Evolutionary conservation across 495 filamentous ascomycete species (phyloP).

Genomic region (Penicillium diatomitis): DNA sequence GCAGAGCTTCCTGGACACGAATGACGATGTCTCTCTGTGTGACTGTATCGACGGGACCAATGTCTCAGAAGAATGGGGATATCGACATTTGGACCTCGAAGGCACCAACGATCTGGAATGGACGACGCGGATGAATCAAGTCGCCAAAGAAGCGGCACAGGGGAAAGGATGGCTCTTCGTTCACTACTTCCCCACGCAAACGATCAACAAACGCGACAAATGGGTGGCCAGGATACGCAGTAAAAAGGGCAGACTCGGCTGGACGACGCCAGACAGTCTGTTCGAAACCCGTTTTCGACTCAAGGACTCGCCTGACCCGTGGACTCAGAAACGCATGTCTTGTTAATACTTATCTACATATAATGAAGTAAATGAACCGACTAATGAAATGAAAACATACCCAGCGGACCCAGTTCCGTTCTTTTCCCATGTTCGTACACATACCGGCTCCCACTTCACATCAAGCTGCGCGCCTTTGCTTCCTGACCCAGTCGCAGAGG

Average conservation of each 20-base stretch:
- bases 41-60: slow-evolving; percentile 31
- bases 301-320: slow-evolving; percentile 19
- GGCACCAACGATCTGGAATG: slow-evolving; percentile 26
- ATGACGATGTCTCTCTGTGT: slow-evolving; percentile 21
- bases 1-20: slow-evolving; percentile 29
- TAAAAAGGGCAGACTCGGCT: slow-evolving; percentile 19
- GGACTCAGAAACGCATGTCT: slow-evolving; percentile 19
- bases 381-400: background rate
- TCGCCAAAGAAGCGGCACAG: slow-evolving; percentile 8
- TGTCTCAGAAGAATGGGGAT: slow-evolving; percentile 30
- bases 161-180: slow-evolving; percentile 20
- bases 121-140: slow-evolving; percentile 19
- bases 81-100: slow-evolving; percentile 22
- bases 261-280: slow-evolving; percentile 18
- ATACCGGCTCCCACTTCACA: too few relatives aligned
- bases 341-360: slow-evolving; percentile 7
- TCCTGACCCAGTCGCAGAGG: background rate
- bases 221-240: slow-evolving; percentile 18
- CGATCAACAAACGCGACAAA: slow-evolving; percentile 16
- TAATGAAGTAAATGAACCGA: slow-evolving; percentile 4
- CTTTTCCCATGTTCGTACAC: too few relatives aligned
- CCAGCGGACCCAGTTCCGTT: too few relatives aligned
- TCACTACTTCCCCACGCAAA: slow-evolving; percentile 17
- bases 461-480: too few relatives aligned
- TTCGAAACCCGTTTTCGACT: slow-evolving; percentile 22